Evolutionary conservation across 495 filamentous ascomycete genomes (phyloP).

Genomic region (Cenococcum geophilum): DNA sequence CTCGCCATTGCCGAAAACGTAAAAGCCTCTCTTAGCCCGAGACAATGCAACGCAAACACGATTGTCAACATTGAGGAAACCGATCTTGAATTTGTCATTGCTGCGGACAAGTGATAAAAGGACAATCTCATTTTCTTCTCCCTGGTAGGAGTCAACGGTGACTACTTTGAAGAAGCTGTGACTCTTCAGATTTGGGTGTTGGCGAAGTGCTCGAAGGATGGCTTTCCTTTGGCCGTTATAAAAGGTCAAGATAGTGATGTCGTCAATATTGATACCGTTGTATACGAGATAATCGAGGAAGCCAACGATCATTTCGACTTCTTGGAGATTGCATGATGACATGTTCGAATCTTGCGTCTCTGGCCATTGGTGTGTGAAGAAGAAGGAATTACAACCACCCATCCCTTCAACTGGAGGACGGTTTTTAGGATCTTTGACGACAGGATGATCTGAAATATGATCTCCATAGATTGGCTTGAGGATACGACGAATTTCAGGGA

Average conservation of each 20-base stretch:
- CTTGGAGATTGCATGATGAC: conserved; percentile 65
- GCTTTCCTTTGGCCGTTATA: conserved; percentile 80
- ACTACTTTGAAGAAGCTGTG: conserved; percentile 56
- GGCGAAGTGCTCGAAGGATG: conserved; percentile 50
- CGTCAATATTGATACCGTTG: conserved; percentile 52
- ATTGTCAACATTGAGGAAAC: conserved; percentile 69
- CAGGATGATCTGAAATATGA: conserved; percentile 60
- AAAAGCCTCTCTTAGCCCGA: conserved; percentile 77
- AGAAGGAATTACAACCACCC: conserved; percentile 60
- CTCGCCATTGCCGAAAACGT: conserved; percentile 74
- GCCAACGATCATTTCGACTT: conserved; percentile 70
- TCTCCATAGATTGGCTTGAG: conserved; percentile 62
- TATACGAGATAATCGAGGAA: conserved; percentile 67
- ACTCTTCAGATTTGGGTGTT: conserved; percentile 45
- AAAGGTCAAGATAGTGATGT: conserved; percentile 81
- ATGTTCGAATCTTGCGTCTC: conserved; percentile 60
- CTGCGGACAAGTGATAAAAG: conserved; percentile 80
- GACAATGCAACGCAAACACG: conserved; percentile 84
- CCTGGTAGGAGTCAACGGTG: conserved; percentile 91
- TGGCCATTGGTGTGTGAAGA: conserved; percentile 64
- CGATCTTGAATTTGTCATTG: conserved; percentile 50
- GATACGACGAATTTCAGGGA: conserved; percentile 60
- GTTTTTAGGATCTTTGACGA: conserved; percentile 46
- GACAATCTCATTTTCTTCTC: conserved; percentile 86
- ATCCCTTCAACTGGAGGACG: conserved; percentile 70